These are phyloP conservation scores for Athelia psychrophila DNA, from an alignment of 1,284 basidiomycete species.

Conservation along the genomic window DNA sequence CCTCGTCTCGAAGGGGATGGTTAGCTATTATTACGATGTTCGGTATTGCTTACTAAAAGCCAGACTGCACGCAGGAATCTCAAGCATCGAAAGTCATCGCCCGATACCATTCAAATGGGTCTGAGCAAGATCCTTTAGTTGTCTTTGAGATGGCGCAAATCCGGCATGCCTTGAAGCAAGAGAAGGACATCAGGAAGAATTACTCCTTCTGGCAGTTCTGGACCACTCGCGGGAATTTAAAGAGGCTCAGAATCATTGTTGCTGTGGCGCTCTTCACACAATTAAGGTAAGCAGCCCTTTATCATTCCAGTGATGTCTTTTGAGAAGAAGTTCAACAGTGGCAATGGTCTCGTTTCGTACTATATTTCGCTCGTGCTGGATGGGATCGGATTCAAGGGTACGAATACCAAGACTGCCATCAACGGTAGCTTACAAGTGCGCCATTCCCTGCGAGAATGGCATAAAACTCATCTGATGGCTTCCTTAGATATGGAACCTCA, in stretches of 20 bases:
- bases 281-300: slow-evolving; percentile 48
- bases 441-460: not conserved
- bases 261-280: slow-evolving; percentile 63
- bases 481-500: slow-evolving; percentile 46
- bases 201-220: slow-evolving; percentile 51
- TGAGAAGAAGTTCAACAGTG: slow-evolving; percentile 28
- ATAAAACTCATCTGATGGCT: not conserved
- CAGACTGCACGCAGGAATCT: slow-evolving; percentile 37
- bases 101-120: slow-evolving; percentile 56
- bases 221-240: slow-evolving; percentile 56
- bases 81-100: slow-evolving; percentile 50
- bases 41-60: not conserved
- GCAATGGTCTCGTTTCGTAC: slow-evolving; percentile 65
- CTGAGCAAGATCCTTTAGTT: slow-evolving; percentile 32
- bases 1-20: slow-evolving; percentile 60
- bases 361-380: slow-evolving; percentile 66
- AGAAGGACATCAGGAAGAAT: slow-evolving; percentile 46
- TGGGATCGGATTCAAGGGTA: slow-evolving; percentile 50
- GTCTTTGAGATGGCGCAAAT: slow-evolving; percentile 63
- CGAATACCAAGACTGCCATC: slow-evolving; percentile 54
- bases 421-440: slow-evolving; percentile 60
- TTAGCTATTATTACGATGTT: slow-evolving; percentile 24
- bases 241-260: slow-evolving; percentile 54
- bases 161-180: slow-evolving; percentile 56
- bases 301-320: no score